Evolutionary conservation across 129 eudicot species (phyloP).

Genomic region (carrot (Daucus carota)): DNA sequence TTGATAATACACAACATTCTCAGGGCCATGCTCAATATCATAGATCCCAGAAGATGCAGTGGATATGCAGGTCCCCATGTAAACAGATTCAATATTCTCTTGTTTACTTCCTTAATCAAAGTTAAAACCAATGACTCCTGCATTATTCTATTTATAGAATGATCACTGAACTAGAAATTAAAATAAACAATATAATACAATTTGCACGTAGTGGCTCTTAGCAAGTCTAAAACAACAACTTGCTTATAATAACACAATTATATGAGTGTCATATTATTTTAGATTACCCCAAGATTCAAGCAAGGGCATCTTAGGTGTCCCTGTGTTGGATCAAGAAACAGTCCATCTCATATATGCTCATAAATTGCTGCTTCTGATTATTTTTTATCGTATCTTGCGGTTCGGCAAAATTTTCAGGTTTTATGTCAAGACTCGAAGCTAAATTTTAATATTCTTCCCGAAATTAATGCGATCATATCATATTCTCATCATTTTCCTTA

Average conservation of each 20-base stretch:
- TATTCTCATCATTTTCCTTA: too few relatives aligned
- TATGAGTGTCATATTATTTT: not conserved
- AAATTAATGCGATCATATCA: too few relatives aligned
- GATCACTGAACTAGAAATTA: not conserved
- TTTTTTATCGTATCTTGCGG: too few relatives aligned
- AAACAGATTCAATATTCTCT: not conserved
- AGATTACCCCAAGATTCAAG: constrained; percentile 4
- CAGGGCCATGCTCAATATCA: constrained; percentile 21
- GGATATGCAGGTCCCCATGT: constrained; percentile 79
- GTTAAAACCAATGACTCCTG: not conserved
- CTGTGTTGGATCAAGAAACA: not conserved
- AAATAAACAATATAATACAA: not conserved
- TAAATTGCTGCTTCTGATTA: not conserved
- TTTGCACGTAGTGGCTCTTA: not conserved
- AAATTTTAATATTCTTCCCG: too few relatives aligned
- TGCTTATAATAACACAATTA: not conserved
- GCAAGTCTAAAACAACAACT: not conserved
- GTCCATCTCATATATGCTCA: not conserved
- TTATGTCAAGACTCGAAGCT: too few relatives aligned
- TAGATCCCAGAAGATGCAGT: constrained; percentile 60
- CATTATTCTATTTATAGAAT: constrained; percentile 9
- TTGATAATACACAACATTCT: constrained; percentile 31
- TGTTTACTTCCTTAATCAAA: not conserved
- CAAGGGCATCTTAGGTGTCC: constrained; percentile 9
- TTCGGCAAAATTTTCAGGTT: too few relatives aligned